These are phyloP conservation scores for Nelumbo lutea DNA, from an alignment of 164 flowering plant genomes.

Conservation along the genomic window DNA sequence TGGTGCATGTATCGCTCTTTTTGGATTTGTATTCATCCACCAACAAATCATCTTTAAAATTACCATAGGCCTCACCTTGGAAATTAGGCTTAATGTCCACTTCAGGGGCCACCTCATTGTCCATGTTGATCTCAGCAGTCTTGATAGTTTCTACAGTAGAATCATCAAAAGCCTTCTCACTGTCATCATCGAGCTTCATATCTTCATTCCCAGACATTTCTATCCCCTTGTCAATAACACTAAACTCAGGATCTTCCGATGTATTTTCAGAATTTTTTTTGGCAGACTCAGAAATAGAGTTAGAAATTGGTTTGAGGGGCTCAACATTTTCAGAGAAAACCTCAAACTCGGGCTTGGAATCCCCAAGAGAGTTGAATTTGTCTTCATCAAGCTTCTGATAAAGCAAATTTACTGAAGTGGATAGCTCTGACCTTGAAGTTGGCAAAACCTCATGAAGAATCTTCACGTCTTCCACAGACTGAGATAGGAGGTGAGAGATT, in stretches of 20 bases:
- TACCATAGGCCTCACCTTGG: slow-evolving; percentile 13
- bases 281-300: slow-evolving; percentile 12
- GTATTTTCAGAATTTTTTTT: slow-evolving; percentile 28
- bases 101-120: slow-evolving; percentile 14
- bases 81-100: slow-evolving; percentile 12
- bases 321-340: slow-evolving; percentile 19
- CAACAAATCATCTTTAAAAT: slow-evolving; percentile 13
- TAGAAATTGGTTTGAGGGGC: slow-evolving; percentile 16
- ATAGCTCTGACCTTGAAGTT: slow-evolving; percentile 37
- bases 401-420: slow-evolving; percentile 31
- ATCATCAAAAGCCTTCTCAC: slow-evolving; percentile 7
- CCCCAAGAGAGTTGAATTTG: slow-evolving; percentile 22
- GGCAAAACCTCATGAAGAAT: slow-evolving; percentile 79
- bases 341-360: slow-evolving; percentile 42
- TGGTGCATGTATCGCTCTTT: slow-evolving; percentile 26
- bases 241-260: slow-evolving; percentile 38
- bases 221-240: slow-evolving; percentile 51
- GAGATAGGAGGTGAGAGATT: slow-evolving; percentile 26
- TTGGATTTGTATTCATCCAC: slow-evolving; percentile 13
- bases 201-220: slow-evolving; percentile 27
- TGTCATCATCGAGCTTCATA: slow-evolving; percentile 20
- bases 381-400: slow-evolving; percentile 51
- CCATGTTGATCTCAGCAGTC: slow-evolving; percentile 24
- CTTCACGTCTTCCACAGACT: slow-evolving; percentile 53
- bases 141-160: slow-evolving; percentile 21